Percentiles rank a stretch among this genome's conserved stretches.
These are phyloP conservation scores for Teratosphaeria pseudoeucalypti DNA, from an alignment of 2,329 filamentous ascomycete genomes.

Conservation along the genomic window DNA sequence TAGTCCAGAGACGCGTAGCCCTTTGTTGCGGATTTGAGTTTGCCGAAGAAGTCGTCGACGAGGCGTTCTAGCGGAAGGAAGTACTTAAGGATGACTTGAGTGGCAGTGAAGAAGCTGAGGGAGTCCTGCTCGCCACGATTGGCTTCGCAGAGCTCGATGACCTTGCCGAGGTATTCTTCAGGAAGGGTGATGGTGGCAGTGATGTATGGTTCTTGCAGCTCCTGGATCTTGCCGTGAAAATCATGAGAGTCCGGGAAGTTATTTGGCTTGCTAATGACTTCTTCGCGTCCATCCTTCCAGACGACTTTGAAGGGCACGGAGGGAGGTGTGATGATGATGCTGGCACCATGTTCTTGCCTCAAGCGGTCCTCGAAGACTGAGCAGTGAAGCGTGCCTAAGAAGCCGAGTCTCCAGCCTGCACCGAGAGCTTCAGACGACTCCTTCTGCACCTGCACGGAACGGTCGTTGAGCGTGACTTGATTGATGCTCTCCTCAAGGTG, in stretches of 20 bases:
- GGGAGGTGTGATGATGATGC: constrained; percentile 92
- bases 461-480: constrained; percentile 87
- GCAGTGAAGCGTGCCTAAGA: constrained; percentile 92
- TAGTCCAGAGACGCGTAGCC: constrained; percentile 95
- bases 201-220: constrained; percentile 66
- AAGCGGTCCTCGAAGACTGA: constrained; percentile 98
- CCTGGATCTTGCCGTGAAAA: constrained; percentile 44
- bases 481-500: constrained; percentile 89
- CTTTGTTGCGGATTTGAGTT: constrained; percentile 85
- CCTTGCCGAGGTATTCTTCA: constrained; percentile 84
- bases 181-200: constrained; percentile 79
- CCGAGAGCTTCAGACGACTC: constrained; percentile 90
- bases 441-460: constrained; percentile 87
- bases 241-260: constrained; percentile 70
- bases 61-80: constrained; percentile 77
- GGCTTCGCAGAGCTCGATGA: constrained; percentile 87
- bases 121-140: constrained; percentile 82
- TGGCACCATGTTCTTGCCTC: constrained; percentile 85
- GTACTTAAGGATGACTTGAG: constrained; percentile 91
- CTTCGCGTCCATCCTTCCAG: constrained; percentile 66
- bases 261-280: constrained; percentile 73
- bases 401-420: constrained; percentile 86
- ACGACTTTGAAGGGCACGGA: constrained; percentile 84
- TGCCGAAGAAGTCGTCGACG: constrained; percentile 95
- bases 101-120: constrained; percentile 81